These are phyloP conservation scores for Hamigera avellanea DNA, from an alignment of 495 filamentous ascomycete species.

Conservation along the genomic window DNA sequence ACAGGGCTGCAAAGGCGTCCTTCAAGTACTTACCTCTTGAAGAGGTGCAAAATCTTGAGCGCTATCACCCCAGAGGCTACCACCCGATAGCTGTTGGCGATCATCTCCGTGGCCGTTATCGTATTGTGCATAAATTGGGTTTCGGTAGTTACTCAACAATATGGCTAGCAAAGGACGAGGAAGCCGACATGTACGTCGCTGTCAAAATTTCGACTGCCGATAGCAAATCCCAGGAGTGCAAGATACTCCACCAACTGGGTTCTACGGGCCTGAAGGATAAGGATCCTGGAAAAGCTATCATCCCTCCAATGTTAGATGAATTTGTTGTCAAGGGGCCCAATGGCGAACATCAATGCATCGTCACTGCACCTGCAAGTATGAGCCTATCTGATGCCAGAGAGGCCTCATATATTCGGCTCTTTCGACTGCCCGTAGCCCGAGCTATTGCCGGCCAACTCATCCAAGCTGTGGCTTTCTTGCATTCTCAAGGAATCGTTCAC, in stretches of 20 bases:
- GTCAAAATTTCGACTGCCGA: slow-evolving; percentile 13
- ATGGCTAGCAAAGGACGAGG: slow-evolving; percentile 28
- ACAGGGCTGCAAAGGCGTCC: too few species aligned
- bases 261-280: not conserved
- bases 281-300: slow-evolving; percentile 5
- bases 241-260: too few species aligned
- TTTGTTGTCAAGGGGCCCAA: slow-evolving; percentile 26
- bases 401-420: slow-evolving; percentile 10
- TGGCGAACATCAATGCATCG: slow-evolving; percentile 30
- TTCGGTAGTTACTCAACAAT: slow-evolving; percentile 31
- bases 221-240: slow-evolving; percentile 5
- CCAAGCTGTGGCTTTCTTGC: slow-evolving; percentile 16
- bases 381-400: slow-evolving; percentile 18
- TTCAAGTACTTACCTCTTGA: too few species aligned
- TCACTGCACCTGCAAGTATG: slow-evolving; percentile 18
- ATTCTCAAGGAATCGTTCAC: slow-evolving; percentile 17
- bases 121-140: slow-evolving; percentile 30
- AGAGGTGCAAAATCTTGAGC: slow-evolving; percentile 15
- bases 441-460: slow-evolving; percentile 20
- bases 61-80: slow-evolving; percentile 30
- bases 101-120: slow-evolving; percentile 19
- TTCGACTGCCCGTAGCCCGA: slow-evolving; percentile 11
- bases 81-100: slow-evolving; percentile 30
- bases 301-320: slow-evolving; percentile 22
- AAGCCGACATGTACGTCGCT: slow-evolving; percentile 7